A percentile compares a stretch with the other conserved stretches of the same genome.
phyloP scores from a whole-genome alignment of 805 yeast species.

The Cyberlindnera subsufficiens region DNA sequence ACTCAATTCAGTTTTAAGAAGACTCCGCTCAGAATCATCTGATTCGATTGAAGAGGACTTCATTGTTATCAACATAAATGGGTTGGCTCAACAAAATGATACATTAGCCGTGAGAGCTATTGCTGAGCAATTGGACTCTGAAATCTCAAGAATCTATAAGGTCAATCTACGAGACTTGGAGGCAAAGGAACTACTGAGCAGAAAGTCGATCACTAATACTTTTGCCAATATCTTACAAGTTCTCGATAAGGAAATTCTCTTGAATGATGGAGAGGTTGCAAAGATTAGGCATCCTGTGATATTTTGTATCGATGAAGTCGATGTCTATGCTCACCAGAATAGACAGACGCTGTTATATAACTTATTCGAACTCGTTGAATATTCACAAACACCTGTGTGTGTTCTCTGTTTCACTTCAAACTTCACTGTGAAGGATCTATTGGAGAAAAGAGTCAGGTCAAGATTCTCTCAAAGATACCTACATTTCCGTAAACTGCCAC shows the following conservation, averaged over 20 bases:
- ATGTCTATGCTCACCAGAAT: constrained; percentile 60
- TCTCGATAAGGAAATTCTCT: constrained; percentile 34
- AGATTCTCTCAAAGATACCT: constrained; percentile 80
- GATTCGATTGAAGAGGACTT: constrained; percentile 37
- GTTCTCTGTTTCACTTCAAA: constrained; percentile 77
- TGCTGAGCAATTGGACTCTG: constrained; percentile 71
- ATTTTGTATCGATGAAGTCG: constrained; percentile 82
- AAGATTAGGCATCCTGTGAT: constrained; percentile 44
- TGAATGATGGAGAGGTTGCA: constrained; percentile 3
- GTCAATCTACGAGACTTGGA: constrained; percentile 20
- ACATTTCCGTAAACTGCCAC: constrained; percentile 42
- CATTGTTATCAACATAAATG: constrained; percentile 60
- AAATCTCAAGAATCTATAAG: constrained; percentile 28
- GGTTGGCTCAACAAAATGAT: constrained; percentile 70
- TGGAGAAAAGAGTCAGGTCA: constrained; percentile 89
- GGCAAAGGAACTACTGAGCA: constrained; percentile 34
- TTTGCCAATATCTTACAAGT: constrained; percentile 51
- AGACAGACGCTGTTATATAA: constrained; percentile 86
- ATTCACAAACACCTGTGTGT: constrained; percentile 62
- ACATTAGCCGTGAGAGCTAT: constrained; percentile 76
- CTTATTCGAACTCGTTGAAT: constrained; percentile 80
- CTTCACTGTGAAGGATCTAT: constrained; percentile 66
- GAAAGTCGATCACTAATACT: constrained; percentile 52
- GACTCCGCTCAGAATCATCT: constrained; percentile 24
- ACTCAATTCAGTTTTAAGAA: constrained; percentile 47